Percentiles rank a stretch among this genome's conserved stretches.
Evolutionary conservation across 148 eudicot species (phyloP).

Genomic region (Bassia scoparia): DNA sequence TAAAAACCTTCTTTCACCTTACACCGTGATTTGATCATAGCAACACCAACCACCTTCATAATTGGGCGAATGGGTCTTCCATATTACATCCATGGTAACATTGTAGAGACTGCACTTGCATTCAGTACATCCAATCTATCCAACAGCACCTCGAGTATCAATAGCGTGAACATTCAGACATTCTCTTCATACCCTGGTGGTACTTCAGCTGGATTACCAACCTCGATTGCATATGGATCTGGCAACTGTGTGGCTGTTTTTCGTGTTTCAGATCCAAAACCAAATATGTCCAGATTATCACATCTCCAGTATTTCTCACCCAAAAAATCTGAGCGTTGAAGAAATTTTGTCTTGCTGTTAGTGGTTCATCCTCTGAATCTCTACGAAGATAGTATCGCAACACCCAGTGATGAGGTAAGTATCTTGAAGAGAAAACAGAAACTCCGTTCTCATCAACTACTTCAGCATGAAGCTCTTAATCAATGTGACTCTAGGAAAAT

Average conservation of each 20-base stretch:
- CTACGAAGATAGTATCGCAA: constrained; percentile 47
- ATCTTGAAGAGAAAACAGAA: constrained; percentile 70
- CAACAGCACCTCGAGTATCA: constrained; percentile 69
- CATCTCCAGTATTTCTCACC: constrained; percentile 51
- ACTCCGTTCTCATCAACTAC: constrained; percentile 75
- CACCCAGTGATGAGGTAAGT: constrained; percentile 93
- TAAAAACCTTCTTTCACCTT: constrained; percentile 46
- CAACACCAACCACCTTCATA: constrained; percentile 82
- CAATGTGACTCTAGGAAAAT: constrained; percentile 77
- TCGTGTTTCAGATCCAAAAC: constrained; percentile 87
- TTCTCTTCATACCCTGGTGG: constrained; percentile 79
- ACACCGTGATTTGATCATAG: constrained; percentile 63
- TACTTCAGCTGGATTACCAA: constrained; percentile 58
- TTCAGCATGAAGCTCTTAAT: constrained; percentile 75
- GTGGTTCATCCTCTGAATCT: constrained; percentile 31
- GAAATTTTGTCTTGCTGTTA: constrained; percentile 12
- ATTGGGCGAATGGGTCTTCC: constrained; percentile 39
- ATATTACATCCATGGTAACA: constrained; percentile 45
- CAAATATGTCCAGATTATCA: constrained; percentile 60
- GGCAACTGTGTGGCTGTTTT: constrained; percentile 69
- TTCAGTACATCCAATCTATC: constrained; percentile 92
- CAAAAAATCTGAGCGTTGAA: constrained; percentile 34
- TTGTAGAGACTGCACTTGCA: constrained; percentile 86
- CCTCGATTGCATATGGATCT: constrained; percentile 76
- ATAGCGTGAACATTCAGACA: constrained; percentile 92